A percentile compares a stretch with the other conserved stretches of the same genome.
Conservation (phyloP, 192 early-diverging fungal species). For the Podila epigama region DNA sequence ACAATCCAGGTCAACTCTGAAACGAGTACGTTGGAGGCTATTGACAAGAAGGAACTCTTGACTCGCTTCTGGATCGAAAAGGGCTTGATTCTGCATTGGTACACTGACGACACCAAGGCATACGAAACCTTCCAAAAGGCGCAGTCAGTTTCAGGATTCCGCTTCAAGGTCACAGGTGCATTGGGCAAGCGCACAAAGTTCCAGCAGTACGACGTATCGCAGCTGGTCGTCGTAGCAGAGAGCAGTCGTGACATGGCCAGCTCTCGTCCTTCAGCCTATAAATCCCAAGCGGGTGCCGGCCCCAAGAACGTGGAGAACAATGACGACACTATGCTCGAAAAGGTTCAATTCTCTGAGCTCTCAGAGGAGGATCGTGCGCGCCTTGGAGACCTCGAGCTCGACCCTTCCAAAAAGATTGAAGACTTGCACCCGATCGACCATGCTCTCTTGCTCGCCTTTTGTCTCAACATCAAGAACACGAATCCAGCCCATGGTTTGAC, state of each 20-base stretch:
- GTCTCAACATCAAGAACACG: conserved; percentile 94
- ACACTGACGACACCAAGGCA: conserved; percentile 73
- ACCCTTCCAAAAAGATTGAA: conserved; percentile 63
- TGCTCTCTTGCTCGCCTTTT: conserved; percentile 86
- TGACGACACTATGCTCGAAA: conserved; percentile 93
- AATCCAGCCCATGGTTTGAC: conserved; percentile 95
- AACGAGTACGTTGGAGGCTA: conserved; percentile 22
- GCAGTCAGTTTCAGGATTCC: conserved; percentile 79
- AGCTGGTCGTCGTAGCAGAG: conserved; percentile 91
- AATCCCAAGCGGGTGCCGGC: conserved; percentile 19
- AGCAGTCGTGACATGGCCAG: conserved; percentile 61
- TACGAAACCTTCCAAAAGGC: conserved; percentile 72
- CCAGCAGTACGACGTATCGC: conserved; percentile 87
- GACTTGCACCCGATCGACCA: conserved; percentile 84
- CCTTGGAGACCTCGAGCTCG: conserved; percentile 41
- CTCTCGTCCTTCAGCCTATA: conserved; percentile 26
- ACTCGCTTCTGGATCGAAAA: conserved; percentile 80
- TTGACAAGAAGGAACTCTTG: conserved; percentile 51
- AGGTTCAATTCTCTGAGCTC: conserved; percentile 66
- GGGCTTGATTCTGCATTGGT: conserved; percentile 82
- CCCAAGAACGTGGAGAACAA: conserved; percentile 88
- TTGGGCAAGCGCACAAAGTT: conserved; percentile 93
- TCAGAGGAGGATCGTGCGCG: conserved; percentile 53
- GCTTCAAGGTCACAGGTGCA: conserved; percentile 89
- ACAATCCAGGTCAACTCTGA: conserved; percentile 29